These are phyloP conservation scores for Lyophyllum atratum DNA, from an alignment of 768 basidiomycete genomes.

Conservation along the genomic window DNA sequence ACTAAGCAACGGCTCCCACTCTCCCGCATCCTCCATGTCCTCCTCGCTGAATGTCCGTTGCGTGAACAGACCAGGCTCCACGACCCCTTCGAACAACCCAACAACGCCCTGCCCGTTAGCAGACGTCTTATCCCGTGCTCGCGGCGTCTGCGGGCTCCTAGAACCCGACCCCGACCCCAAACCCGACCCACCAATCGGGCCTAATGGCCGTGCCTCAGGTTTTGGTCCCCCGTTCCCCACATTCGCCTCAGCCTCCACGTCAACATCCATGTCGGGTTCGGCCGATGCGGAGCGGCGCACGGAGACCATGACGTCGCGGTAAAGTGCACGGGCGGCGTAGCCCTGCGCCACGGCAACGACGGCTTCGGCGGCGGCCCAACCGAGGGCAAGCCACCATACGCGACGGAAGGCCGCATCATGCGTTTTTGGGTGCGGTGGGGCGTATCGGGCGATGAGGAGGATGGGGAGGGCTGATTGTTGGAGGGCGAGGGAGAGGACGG, in stretches of 20 bases:
- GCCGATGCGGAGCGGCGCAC: constrained; percentile 17
- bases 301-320: constrained; percentile 66
- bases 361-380: constrained; percentile 74
- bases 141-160: neutral
- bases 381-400: constrained; percentile 79
- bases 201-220: neutral
- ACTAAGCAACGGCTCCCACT: constrained; percentile 38
- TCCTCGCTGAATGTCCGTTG: constrained; percentile 7
- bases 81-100: constrained; percentile 16
- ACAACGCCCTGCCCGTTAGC: constrained; percentile 5
- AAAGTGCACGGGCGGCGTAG: constrained; percentile 66
- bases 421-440: constrained; percentile 50
- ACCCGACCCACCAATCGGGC: neutral
- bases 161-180: neutral
- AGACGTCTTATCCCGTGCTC: neutral
- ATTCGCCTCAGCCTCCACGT: neutral
- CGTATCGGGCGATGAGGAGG: constrained; percentile 49
- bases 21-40: constrained; percentile 20
- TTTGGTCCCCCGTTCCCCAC: neutral
- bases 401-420: constrained; percentile 58
- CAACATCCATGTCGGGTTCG: neutral
- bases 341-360: constrained; percentile 67
- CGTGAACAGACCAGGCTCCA: constrained; percentile 18
- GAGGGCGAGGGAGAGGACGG: constrained; percentile 51
- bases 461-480: constrained; percentile 57